phyloP scores from a whole-genome alignment of 148 eudicot species.

The Fagopyrum esculentum region DNA sequence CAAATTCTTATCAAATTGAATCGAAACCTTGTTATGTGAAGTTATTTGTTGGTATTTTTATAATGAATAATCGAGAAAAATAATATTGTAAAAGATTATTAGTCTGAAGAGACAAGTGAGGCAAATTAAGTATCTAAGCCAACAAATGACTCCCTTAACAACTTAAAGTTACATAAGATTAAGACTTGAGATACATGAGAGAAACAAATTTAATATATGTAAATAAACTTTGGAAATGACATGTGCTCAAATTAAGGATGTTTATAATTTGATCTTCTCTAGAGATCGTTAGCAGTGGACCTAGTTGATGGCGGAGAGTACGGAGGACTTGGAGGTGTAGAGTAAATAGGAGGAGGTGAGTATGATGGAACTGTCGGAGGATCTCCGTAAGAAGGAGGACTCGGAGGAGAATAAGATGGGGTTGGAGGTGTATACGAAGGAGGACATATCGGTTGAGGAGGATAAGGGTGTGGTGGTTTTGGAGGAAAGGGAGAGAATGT shows the following conservation, averaged over 20 bases:
- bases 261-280: neutral
- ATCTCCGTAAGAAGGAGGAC: neutral
- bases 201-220: neutral
- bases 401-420: neutral
- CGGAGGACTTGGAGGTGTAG: neutral
- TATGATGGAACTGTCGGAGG: neutral
- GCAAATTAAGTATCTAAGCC: neutral
- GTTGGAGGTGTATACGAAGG: neutral
- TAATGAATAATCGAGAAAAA: no score
- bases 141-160: neutral
- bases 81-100: no score
- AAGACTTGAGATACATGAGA: neutral
- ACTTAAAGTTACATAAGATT: neutral
- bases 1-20: no score
- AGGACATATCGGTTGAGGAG: neutral
- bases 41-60: no score
- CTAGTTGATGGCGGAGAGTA: neutral
- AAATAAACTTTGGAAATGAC: neutral
- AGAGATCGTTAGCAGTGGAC: neutral
- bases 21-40: no score
- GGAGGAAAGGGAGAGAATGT: constrained; percentile 23
- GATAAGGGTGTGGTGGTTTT: neutral
- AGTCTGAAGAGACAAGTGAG: no score
- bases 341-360: neutral
- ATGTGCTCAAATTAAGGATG: neutral